phyloP scores from a whole-genome alignment of 768 basidiomycete genomes.

The Mycena venus region DNA sequence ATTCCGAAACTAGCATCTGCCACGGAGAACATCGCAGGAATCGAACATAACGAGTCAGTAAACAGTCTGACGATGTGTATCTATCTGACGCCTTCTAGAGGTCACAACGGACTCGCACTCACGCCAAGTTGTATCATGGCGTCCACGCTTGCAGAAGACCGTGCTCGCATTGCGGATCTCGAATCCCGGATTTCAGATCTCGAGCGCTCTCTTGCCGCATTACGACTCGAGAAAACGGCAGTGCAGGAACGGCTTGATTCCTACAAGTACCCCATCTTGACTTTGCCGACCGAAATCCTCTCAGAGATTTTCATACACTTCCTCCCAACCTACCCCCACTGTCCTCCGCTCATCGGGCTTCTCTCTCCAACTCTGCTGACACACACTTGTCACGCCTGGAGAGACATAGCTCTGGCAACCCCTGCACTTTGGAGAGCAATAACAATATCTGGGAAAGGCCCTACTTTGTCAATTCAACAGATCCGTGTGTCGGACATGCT shows the following conservation, averaged over 20 bases:
- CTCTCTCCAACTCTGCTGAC: constrained; percentile 41
- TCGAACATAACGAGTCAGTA: too few relatives aligned
- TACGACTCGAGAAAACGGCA: background rate
- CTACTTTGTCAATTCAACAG: too few relatives aligned
- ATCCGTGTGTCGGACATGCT: too few relatives aligned
- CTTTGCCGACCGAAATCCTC: background rate
- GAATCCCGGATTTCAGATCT: background rate
- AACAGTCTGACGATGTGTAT: too few relatives aligned
- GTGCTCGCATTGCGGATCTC: background rate
- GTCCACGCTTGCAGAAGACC: background rate
- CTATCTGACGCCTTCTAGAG: too few relatives aligned
- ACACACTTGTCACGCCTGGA: background rate
- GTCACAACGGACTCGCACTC: too few relatives aligned
- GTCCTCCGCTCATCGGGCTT: background rate
- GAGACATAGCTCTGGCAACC: too few relatives aligned
- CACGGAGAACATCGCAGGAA: too few relatives aligned
- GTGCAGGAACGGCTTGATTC: background rate
- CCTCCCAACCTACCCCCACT: background rate
- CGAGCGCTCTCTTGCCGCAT: background rate
- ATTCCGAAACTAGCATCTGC: too few relatives aligned
- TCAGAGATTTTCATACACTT: background rate
- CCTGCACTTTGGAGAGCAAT: background rate
- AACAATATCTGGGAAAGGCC: background rate
- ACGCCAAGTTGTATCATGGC: too few relatives aligned
- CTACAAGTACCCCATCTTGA: background rate